phyloP scores from a whole-genome alignment of 306 rosid species.

The Dryas octopetala region DNA sequence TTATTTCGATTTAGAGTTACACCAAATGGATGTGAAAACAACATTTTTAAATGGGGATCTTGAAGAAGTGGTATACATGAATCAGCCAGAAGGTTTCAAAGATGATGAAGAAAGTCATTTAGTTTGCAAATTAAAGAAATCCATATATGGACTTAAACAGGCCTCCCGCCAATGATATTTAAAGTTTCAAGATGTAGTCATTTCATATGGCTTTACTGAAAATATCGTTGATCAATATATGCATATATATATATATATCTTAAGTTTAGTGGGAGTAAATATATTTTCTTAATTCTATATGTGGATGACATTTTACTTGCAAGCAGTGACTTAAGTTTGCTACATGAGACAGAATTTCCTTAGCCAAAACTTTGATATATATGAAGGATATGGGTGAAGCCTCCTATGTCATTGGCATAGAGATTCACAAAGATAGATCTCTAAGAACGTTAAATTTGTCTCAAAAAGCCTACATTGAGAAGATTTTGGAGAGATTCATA shows the following conservation, averaged over 20 bases:
- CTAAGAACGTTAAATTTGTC: neutral
- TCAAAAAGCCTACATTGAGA: neutral
- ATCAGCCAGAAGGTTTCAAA: neutral
- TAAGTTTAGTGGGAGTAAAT: neutral
- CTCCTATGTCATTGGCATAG: conserved; percentile 7
- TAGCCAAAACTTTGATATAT: neutral
- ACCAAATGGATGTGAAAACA: neutral
- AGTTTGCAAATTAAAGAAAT: neutral
- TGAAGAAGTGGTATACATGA: neutral
- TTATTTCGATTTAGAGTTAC: neutral
- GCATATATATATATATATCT: neutral
- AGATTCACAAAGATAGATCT: neutral
- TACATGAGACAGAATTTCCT: neutral
- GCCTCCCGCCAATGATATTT: neutral
- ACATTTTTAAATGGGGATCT: neutral
- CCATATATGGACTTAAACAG: neutral
- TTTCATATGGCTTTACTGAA: neutral
- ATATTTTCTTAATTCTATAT: neutral
- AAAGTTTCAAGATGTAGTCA: neutral
- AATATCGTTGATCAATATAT: neutral
- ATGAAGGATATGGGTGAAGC: neutral
- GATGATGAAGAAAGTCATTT: neutral
- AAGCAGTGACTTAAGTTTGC: neutral
- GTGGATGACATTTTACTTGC: neutral
- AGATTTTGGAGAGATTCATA: neutral